Base-by-base conservation (phyloP, 768 basidiomycete species). In the Agrocybe chaxingu region DNA sequence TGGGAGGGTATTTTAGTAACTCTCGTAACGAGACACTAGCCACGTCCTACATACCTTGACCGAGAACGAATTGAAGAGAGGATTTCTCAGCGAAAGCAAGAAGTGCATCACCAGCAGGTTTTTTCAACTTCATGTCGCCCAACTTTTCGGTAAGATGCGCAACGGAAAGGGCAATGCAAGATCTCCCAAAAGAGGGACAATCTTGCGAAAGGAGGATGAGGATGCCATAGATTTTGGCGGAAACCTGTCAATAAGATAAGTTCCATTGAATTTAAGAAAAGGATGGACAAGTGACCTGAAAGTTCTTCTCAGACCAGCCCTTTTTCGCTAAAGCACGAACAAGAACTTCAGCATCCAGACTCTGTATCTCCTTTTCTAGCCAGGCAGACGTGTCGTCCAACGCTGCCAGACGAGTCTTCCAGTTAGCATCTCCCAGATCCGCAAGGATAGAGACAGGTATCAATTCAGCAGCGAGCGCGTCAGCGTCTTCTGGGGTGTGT, bases 231-330 rank as follows among this genome's bases (percentile, higher is more conserved):
- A 98, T 66, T 67, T 95, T 98, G 11, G 85, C 75, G 5, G 91
- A 94, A 41, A 99, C 95, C 94, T 98, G 47, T 19, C 45, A 30
- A 33, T 31, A 37, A 54, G 39, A 51, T 34, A 41, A 40, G 31
- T 44, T 10, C 10, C 24, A 45, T 18, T 32, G 12, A 16, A 7
- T 45, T 30, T 52, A 40, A 50, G 45, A 33, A 34, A 13, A 12
- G 39, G n/a, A 37, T 44, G 9, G 29, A 18, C 30, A 5, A 61
- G 68, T 49, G 52, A 89, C 95, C 74, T 99, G 96, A 58, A 99
- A 99, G 62, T 98, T 99, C 76, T 97, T 98, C 72, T 99, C 97
- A n/a, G 77, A 80, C 94, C 93, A 98, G 2, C 95, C 93, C 56
- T 90, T 92, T 75, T 96, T 98, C 3, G 81, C 85, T 52, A 98